These are phyloP conservation scores for Cutaneotrichosporon sp. DNA, from an alignment of 1,284 basidiomycete genomes.

Conservation along the genomic window DNA sequence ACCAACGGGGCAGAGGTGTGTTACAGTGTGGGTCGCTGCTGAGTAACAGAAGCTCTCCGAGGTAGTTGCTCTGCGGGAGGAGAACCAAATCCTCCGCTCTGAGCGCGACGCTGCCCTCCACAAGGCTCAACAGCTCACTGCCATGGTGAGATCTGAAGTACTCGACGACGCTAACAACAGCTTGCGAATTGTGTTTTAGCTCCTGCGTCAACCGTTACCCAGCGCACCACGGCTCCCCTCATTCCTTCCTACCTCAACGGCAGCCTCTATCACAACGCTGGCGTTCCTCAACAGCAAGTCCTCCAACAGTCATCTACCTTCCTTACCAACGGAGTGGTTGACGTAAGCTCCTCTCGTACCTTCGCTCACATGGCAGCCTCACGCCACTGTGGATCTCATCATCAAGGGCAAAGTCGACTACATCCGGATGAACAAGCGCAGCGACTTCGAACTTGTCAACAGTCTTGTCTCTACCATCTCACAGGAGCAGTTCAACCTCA, in stretches of 20 bases:
- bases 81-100: neutral
- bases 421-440: slow-evolving; percentile 21
- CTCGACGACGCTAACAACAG: neutral
- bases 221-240: neutral
- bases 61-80: neutral
- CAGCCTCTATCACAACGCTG: neutral
- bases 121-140: neutral
- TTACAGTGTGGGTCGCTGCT: too few species aligned
- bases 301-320: neutral
- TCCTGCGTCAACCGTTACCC: neutral
- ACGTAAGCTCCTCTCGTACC: neutral
- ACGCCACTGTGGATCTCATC: slow-evolving; percentile 22
- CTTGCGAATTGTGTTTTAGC: neutral
- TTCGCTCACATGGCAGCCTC: neutral
- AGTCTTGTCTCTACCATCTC: slow-evolving; percentile 46
- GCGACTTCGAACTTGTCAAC: slow-evolving; percentile 29
- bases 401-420: slow-evolving; percentile 27
- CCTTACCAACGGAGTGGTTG: neutral
- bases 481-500: slow-evolving; percentile 38
- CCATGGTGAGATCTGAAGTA: neutral
- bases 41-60: neutral
- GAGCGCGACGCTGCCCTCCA: neutral
- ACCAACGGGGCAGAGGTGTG: neutral
- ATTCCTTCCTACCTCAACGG: neutral
- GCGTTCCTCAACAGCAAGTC: neutral